Evolutionary conservation across 2,329 filamentous ascomycete genomes (phyloP), one percentile per base, ranked within the genome.

Genomic region (Drechslerella coelobrocha): DNA sequence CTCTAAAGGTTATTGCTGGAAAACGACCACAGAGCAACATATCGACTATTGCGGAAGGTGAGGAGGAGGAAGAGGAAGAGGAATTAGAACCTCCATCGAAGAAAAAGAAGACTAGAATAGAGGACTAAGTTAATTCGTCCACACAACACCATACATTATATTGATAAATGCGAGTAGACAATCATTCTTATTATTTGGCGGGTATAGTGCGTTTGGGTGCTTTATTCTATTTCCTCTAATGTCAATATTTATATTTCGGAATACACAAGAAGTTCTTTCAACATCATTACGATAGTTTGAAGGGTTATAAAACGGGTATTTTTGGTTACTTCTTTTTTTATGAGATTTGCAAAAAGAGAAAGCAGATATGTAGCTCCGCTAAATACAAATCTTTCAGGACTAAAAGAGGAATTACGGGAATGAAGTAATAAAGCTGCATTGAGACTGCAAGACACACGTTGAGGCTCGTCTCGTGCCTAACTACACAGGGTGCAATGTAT

Each of bases 351-450:
- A 50, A 69, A 50, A 50, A 29, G 27, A 45, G 52, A 54, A 59
- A 21, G 39, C 52, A 54, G 53, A 55, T 61, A 62, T 45, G 50
- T 53, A 55, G 62, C 65, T 54, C 59, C 66, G 66, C 66, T 71
- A 71, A 63, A 39, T 71, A 71, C 53, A 71, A 71, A 61, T 69
- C 57, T 52, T 14, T 17, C 17, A 43, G 26, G 24, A 23, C 27
- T 14, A 37, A n/a, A 50, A 63, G 48, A 54, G 45, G 39, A 39
- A 45, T n/a, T 39, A 10, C 27, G 14, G 26, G 41, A 41, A 19
- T 5, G 41, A 23, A 45, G 41, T 9, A 19, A 10, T 14, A 39
- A 48, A 27, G 51, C 54, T 19, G 23, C 41, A 52, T 52, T 14
- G 27, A 17, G n/a, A 24, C 47, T 27, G 21, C 47, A 51, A 19